A percentile compares a stretch with the other conserved stretches of the same genome.
Evolutionary conservation across 495 filamentous ascomycete genomes (phyloP).

Genomic region (Penicillium goetzii): DNA sequence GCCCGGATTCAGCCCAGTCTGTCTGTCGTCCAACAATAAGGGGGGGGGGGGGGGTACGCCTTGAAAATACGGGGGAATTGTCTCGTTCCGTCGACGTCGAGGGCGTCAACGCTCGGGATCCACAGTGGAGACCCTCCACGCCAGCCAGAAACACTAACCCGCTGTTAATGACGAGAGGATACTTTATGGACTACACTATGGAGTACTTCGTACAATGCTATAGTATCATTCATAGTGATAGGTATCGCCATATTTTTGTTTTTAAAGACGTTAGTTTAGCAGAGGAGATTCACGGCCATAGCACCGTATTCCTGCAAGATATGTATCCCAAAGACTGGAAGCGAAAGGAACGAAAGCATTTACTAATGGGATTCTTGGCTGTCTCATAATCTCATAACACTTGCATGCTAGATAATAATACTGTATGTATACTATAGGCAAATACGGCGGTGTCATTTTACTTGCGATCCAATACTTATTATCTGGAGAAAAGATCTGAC

Average conservation of each 20-base stretch:
- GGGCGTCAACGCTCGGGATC: background rate
- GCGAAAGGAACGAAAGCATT: background rate
- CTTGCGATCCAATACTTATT: background rate
- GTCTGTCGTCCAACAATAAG: background rate
- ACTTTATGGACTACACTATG: background rate
- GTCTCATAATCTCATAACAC: background rate
- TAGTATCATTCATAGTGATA: too few species aligned
- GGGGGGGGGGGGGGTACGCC: background rate
- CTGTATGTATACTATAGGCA: background rate
- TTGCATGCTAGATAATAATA: background rate
- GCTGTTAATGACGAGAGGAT: background rate
- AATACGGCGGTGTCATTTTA: background rate
- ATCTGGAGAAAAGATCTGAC: background rate
- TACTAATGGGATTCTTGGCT: background rate
- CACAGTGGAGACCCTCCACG: slow-evolving; percentile 9
- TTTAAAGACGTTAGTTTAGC: too few species aligned
- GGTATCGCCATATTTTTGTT: too few species aligned
- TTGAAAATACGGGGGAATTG: background rate
- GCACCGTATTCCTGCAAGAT: too few species aligned
- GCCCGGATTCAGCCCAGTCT: slow-evolving; percentile 11
- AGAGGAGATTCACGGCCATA: too few species aligned
- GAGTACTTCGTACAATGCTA: background rate
- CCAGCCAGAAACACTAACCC: background rate
- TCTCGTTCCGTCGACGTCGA: slow-evolving; percentile 1
- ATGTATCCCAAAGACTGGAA: background rate